Percentiles rank a stretch among this genome's conserved stretches.
These are phyloP conservation scores for Leccinum variicolor DNA, from an alignment of 768 basidiomycete species.

Conservation along the genomic window DNA sequence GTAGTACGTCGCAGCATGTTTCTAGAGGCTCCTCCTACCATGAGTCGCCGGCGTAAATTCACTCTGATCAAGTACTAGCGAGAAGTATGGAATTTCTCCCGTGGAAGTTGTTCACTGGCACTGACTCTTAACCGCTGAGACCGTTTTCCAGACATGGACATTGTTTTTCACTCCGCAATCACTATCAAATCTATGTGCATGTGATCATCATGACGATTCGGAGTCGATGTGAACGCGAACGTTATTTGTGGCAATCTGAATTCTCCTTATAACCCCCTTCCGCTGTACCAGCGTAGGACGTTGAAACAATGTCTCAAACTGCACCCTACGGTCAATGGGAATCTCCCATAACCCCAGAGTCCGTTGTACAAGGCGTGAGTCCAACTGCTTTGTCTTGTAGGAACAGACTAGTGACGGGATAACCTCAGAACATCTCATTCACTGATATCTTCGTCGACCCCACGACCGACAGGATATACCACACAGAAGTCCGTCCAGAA, in stretches of 20 bases:
- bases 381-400: constrained; percentile 2
- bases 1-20: too few species aligned
- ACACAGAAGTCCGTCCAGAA: constrained; percentile 57
- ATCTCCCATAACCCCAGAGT: constrained; percentile 52
- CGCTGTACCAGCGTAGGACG: neutral
- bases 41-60: too few species aligned
- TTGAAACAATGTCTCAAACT: constrained; percentile 13
- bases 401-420: constrained; percentile 1
- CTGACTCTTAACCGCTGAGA: too few species aligned
- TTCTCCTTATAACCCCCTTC: neutral
- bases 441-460: constrained; percentile 54
- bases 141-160: neutral
- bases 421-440: constrained; percentile 28
- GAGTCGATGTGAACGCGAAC: neutral
- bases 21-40: neutral
- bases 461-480: constrained; percentile 43
- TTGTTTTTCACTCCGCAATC: neutral
- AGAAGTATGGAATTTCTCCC: too few species aligned
- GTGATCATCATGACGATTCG: neutral
- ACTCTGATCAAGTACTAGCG: too few species aligned
- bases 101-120: too few species aligned
- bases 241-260: neutral
- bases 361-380: constrained; percentile 45
- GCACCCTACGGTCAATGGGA: constrained; percentile 65
- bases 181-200: neutral